These are phyloP conservation scores for Moesziomyces sp. DNA, from an alignment of 1,284 basidiomycete genomes.

Conservation along the genomic window DNA sequence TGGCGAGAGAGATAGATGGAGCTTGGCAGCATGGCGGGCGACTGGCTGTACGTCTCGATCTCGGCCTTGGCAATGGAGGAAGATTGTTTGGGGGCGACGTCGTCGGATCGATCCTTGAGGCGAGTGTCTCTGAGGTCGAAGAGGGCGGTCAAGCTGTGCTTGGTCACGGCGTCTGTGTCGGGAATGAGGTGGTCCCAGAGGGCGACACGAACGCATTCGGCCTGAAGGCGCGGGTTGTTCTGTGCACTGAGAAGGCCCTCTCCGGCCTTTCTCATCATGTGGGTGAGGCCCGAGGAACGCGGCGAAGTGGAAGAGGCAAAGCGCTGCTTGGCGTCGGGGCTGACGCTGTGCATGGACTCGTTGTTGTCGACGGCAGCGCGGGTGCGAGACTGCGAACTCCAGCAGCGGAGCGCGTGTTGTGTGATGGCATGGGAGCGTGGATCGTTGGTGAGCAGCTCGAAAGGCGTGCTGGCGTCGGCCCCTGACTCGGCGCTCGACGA, in stretches of 20 bases:
- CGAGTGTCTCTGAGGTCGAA: not conserved
- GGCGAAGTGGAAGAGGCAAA: conserved; percentile 17
- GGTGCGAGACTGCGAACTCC: conserved; percentile 23
- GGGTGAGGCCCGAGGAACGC: conserved; percentile 32
- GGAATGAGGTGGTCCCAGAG: conserved; percentile 34
- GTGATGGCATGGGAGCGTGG: conserved; percentile 23
- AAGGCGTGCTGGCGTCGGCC: conserved; percentile 10
- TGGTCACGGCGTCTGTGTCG: conserved; percentile 5
- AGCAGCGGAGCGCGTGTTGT: conserved; percentile 29
- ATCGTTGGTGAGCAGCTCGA: conserved; percentile 33
- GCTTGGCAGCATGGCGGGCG: conserved; percentile 32
- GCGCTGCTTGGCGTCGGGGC: conserved; percentile 11
- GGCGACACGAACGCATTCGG: conserved; percentile 27
- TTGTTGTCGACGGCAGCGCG: conserved; percentile 1
- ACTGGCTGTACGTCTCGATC: conserved; percentile 50
- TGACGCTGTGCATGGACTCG: conserved; percentile 7
- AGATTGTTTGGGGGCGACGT: not conserved
- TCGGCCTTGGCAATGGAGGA: conserved; percentile 40
- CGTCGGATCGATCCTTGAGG: conserved; percentile 2
- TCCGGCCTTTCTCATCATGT: conserved; percentile 46
- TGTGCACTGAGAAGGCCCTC: conserved; percentile 27
- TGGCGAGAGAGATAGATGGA: conserved; percentile 47
- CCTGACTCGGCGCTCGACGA: not conserved
- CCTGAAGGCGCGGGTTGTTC: conserved; percentile 18
- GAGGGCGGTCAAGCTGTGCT: conserved; percentile 11